phyloP scores from a whole-genome alignment of 257 asterid genomes.

The Capsicum rhomboideum region DNA sequence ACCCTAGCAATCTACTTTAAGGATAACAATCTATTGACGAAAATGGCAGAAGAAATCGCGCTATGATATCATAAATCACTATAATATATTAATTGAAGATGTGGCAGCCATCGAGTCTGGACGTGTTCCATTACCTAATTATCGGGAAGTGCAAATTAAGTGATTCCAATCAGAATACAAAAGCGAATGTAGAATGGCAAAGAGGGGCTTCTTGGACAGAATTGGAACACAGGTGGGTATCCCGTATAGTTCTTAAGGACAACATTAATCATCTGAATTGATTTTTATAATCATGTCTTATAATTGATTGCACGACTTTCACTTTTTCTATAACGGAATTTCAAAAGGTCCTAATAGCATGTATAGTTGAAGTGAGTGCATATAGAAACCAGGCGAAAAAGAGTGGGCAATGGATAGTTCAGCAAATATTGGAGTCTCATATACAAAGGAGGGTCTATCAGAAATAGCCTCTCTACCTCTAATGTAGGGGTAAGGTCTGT shows the following conservation, averaged over 20 bases:
- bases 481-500: no score
- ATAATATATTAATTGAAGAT: slow-evolving; percentile 19
- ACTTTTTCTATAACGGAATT: no score
- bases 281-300: no score
- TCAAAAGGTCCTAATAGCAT: background rate
- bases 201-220: slow-evolving; percentile 33
- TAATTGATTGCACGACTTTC: no score
- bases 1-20: slow-evolving; percentile 18
- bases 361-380: background rate
- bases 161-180: no score
- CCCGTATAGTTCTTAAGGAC: no score
- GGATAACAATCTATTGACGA: slow-evolving; percentile 13
- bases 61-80: slow-evolving; percentile 32
- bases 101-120: slow-evolving; percentile 30
- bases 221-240: slow-evolving; percentile 36
- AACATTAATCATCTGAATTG: no score
- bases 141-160: background rate
- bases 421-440: background rate
- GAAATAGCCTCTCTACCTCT: no score
- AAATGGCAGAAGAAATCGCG: slow-evolving; percentile 20
- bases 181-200: background rate
- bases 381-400: background rate
- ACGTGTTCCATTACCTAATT: no score
- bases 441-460: background rate
- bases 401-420: background rate